phyloP scores from a whole-genome alignment of 148 eudicot genomes.

The Beta vulgaris region DNA sequence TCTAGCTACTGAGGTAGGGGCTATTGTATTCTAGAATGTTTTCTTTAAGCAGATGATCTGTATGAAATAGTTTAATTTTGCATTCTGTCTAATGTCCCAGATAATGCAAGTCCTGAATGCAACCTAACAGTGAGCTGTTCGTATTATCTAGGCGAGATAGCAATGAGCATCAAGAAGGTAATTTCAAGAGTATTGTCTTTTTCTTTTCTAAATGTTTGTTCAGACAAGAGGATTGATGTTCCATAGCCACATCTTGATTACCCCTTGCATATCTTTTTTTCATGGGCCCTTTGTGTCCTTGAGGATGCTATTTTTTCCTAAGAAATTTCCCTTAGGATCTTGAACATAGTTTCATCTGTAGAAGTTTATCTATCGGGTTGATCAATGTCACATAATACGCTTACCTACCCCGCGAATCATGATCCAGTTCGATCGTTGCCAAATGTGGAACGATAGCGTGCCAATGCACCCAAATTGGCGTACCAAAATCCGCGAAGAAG shows the following conservation, averaged over 20 bases:
- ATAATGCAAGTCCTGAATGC: conserved; percentile 85
- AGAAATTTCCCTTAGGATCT: background rate
- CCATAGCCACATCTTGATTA: background rate
- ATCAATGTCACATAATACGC: too few species aligned
- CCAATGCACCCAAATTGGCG: too few species aligned
- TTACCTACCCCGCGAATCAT: too few species aligned
- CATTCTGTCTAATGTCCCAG: conserved; percentile 36
- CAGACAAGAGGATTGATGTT: background rate
- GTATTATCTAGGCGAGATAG: conserved; percentile 84
- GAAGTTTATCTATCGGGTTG: background rate
- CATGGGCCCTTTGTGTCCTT: too few species aligned
- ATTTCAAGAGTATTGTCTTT: conserved; percentile 18
- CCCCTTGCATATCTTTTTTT: background rate
- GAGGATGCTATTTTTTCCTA: background rate
- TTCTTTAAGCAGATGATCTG: background rate
- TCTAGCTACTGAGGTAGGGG: background rate
- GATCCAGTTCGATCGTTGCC: too few species aligned
- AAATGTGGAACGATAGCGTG: too few species aligned
- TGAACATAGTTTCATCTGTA: background rate
- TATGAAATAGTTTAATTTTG: conserved; percentile 12
- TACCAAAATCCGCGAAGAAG: too few species aligned
- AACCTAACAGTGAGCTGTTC: conserved; percentile 74
- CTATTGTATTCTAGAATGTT: background rate
- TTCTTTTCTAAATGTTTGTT: background rate
- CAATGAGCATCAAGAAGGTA: conserved; percentile 86